These are phyloP conservation scores for Podospora sp. DNA, from an alignment of 495 filamentous ascomycete species.

Conservation along the genomic window DNA sequence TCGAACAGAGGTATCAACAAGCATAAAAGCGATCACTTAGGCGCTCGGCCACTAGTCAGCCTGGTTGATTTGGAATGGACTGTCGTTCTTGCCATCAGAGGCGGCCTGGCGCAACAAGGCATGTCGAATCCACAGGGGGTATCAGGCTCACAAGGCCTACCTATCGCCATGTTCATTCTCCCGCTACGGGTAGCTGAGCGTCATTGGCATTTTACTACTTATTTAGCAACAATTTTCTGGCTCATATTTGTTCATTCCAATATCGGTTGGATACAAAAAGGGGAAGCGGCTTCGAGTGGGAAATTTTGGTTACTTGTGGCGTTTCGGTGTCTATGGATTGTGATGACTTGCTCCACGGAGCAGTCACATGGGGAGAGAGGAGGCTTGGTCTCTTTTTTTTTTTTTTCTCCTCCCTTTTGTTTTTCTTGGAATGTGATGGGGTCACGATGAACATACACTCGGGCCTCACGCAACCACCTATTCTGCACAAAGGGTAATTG, in stretches of 20 bases:
- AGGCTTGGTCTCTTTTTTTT: background rate
- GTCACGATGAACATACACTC: background rate
- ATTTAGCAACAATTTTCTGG: background rate
- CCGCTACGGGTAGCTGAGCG: no score
- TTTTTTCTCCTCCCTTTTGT: background rate
- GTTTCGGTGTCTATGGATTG: background rate
- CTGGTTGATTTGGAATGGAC: no score
- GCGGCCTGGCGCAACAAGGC: no score
- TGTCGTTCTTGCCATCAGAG: no score
- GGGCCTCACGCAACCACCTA: background rate
- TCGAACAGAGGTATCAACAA: no score
- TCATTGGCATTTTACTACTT: background rate
- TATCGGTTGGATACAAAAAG: background rate
- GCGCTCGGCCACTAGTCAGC: no score
- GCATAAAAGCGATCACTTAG: no score
- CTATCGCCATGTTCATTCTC: no score
- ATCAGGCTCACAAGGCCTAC: no score
- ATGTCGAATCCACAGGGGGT: no score
- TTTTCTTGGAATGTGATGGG: background rate
- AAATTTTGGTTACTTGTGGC: background rate
- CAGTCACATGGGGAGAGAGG: background rate
- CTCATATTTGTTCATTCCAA: background rate
- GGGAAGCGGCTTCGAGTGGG: background rate
- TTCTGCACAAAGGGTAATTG: background rate
- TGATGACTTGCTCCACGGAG: background rate